Evolutionary conservation across 2,329 filamentous ascomycete genomes (phyloP).

Genomic region (Calonectria multiphialidica): DNA sequence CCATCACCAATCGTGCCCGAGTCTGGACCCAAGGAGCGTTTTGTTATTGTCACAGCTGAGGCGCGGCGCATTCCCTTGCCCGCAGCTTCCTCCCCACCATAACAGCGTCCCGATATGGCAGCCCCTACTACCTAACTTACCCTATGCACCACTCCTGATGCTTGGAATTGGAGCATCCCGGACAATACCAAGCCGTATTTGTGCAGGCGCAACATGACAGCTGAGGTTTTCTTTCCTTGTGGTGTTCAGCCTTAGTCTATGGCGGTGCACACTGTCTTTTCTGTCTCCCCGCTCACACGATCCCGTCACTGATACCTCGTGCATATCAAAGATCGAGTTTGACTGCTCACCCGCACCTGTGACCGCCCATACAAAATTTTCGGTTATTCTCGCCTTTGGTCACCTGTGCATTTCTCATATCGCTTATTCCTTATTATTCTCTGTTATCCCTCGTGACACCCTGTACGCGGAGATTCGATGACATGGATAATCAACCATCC

Average conservation of each 20-base stretch:
- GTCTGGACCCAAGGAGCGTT: neutral
- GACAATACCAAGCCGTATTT: neutral
- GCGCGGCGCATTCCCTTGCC: neutral
- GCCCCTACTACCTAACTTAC: neutral
- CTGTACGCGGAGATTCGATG: slow-evolving; percentile 14
- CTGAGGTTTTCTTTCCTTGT: neutral
- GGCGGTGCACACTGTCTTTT: neutral
- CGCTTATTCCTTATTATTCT: slow-evolving; percentile 26
- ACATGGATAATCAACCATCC: slow-evolving; percentile 46
- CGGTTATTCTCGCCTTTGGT: slow-evolving; percentile 29
- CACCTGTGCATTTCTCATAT: slow-evolving; percentile 35
- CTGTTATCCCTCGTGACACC: neutral
- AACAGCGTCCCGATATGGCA: neutral
- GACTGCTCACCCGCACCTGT: slow-evolving; percentile 35
- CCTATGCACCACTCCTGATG: neutral
- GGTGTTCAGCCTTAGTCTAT: neutral
- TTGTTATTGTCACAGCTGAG: neutral
- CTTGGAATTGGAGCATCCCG: neutral
- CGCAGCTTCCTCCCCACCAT: neutral
- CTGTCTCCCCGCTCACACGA: neutral
- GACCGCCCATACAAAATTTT: slow-evolving; percentile 32
- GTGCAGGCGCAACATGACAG: neutral
- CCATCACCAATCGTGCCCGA: neutral
- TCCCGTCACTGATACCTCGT: slow-evolving; percentile 27
- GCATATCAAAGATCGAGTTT: slow-evolving; percentile 26